Evolutionary conservation across 768 basidiomycete species (phyloP), one percentile per base, ranked within the genome.

Genomic region (Amanita rimosa): DNA sequence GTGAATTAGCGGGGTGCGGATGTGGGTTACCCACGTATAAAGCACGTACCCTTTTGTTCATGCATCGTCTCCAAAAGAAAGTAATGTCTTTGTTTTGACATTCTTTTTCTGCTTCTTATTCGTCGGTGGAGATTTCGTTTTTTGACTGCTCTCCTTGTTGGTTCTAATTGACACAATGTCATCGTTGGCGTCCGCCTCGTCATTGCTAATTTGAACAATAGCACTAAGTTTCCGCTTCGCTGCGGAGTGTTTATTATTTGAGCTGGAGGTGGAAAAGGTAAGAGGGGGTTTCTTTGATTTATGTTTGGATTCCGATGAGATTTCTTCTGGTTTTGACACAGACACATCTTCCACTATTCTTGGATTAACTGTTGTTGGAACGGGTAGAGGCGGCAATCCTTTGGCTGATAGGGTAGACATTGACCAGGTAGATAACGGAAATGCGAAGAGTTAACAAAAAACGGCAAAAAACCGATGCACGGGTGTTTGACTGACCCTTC

Each of bases 51-150:
- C 6, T 40, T n/a, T 21, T 10, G 27, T 14, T 24, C 27, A 78
- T 35, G 76, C 66, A 48, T 78, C 78, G 53, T 81, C 79, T 8
- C 72, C 75, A 53, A 82, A 82, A 0, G 80, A 82, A 6, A 82
- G 66, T 33, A 76, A 49, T 5, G 67, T 64, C 53, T 73, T 76
- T 54, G 50, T 58, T 58, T 50, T 52, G 51, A 4, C 51, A 55
- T 58, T 51, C 52, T 51, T 42, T 39, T 53, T 48, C 19, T 43
- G 46, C 27, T 58, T 56, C 48, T 53, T 57, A 53, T 58, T 57
- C 9, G 60, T 38, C 2, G 37, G 3, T 7, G 11, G 14, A 47
- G 40, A 52, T 26, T 49, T 49, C 14, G 40, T 14, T 17, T 34
- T 49, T 43, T 43, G 42, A 53, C 55, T 67, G 64, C 62, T 76